Evolutionary conservation across 768 basidiomycete genomes (phyloP), one percentile per base, ranked within the genome.

Genomic region (Leccinum aurantiacum): DNA sequence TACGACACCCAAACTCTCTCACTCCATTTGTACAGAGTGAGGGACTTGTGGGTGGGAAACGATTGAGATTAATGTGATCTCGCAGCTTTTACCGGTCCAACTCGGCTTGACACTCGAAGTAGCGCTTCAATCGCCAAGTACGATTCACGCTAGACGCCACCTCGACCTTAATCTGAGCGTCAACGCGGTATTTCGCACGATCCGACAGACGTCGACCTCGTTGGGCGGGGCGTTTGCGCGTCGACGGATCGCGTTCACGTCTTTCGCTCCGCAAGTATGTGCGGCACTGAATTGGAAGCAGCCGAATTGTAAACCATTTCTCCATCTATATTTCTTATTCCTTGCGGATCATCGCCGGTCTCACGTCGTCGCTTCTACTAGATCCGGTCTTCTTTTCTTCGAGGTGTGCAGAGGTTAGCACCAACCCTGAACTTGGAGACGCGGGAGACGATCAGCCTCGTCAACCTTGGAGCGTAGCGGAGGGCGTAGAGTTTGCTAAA

Each of bases 271-370:
- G 9, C 88, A 91, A 70, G 84, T 94, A 0, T 96, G 94, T 74
- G 86, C 91, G 8, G 88, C 91, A 15, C 75, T 98, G 57, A 98
- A 99, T 69, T 98, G 96, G 97, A 99, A 99, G 75, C 96, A 99
- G 75, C 96, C 96, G 13, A 98, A 98, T 74, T 98, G 96, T 93
- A 76, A 75, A 41, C n/a, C n/a, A n/a, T 44, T 44, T 38, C 25
- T 46, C 53, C 38, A 35, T 60, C 57, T 64, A 24, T 25, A 46
- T 60, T 63, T 49, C 44, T 46, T n/a, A 64, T 59, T 63, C 3
- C 50, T 69, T 69, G 61, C 67, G 65, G 64, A 65, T 67, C 61
- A 61, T 53, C 49, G n/a, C 47, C 56, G 19, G 47, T 58, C 63
- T 71, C 56, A 69, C 53, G 19, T 60, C 46, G 51, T 64, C 63